phyloP scores from a whole-genome alignment of 345 rosid genomes.

The Lumnitzera littorea region DNA sequence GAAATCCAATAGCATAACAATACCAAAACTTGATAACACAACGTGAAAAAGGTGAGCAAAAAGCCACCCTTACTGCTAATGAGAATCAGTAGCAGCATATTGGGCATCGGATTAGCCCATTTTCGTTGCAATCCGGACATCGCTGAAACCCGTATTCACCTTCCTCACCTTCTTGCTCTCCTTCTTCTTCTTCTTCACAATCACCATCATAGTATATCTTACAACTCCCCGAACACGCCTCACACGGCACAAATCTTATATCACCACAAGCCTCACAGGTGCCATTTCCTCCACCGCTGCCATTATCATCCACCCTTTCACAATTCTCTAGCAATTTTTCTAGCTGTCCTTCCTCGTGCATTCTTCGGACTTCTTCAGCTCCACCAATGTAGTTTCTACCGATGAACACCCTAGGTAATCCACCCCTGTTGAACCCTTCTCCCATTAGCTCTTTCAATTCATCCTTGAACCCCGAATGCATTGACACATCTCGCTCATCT shows the following conservation, averaged over 20 bases:
- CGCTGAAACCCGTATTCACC: conserved; percentile 64
- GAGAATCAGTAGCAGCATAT: conserved; percentile 42
- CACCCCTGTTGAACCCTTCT: conserved; percentile 28
- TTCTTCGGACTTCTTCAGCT: conserved; percentile 60
- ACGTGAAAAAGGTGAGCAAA: too few species aligned
- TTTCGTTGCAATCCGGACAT: conserved; percentile 93
- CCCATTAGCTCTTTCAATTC: conserved; percentile 57
- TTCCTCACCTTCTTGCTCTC: conserved; percentile 16
- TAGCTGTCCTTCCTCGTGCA: conserved; percentile 85
- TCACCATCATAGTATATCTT: conserved; percentile 55
- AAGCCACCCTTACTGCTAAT: background rate
- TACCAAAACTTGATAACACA: too few species aligned
- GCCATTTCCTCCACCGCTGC: conserved; percentile 18
- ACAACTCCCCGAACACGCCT: conserved; percentile 89
- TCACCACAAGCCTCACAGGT: conserved; percentile 89
- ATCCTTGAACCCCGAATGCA: conserved; percentile 81
- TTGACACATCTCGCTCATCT: conserved; percentile 85
- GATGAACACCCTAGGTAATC: conserved; percentile 65
- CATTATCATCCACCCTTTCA: conserved; percentile 33
- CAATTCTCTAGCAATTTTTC: conserved; percentile 53
- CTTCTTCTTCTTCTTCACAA: conserved; percentile 18
- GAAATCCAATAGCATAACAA: too few species aligned
- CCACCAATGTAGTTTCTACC: conserved; percentile 72
- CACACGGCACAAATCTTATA: conserved; percentile 85
- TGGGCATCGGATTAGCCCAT: conserved; percentile 80